phyloP scores from a whole-genome alignment of 2,329 filamentous ascomycete species.

The Sporothrix inflata region DNA sequence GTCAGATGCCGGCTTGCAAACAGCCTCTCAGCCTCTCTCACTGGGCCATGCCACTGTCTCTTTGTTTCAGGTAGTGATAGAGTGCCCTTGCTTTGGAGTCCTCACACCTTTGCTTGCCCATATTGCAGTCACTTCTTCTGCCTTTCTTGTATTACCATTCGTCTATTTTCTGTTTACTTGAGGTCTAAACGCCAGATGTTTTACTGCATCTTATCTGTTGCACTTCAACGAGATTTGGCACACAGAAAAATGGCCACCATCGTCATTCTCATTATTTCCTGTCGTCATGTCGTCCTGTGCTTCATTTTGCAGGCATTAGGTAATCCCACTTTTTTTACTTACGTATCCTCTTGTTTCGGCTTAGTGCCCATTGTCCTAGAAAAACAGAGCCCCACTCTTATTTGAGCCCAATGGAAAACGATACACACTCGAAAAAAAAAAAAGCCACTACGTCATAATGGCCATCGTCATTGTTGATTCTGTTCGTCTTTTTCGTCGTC shows the following conservation, averaged over 20 bases:
- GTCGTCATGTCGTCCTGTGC: not conserved
- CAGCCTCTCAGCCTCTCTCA: not conserved
- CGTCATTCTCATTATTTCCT: not conserved
- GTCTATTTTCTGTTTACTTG: too few relatives aligned
- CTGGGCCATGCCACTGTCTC: not conserved
- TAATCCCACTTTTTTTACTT: not conserved
- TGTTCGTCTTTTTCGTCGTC: not conserved
- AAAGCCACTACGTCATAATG: not conserved
- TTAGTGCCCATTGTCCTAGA: not conserved
- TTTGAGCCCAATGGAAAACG: not conserved
- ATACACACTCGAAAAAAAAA: not conserved
- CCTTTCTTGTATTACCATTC: too few relatives aligned
- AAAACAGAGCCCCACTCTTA: not conserved
- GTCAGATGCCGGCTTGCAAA: not conserved
- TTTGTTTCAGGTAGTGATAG: not conserved
- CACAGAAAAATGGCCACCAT: not conserved
- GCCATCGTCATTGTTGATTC: conserved; percentile 6
- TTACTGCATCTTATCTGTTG: too few relatives aligned
- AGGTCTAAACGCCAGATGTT: too few relatives aligned
- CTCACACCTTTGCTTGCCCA: not conserved
- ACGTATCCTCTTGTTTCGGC: not conserved
- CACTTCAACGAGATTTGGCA: not conserved
- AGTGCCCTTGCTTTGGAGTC: too few relatives aligned
- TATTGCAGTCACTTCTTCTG: not conserved
- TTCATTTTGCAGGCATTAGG: not conserved